Conservation (phyloP, 164 flowering plant genomes). For the Nelumbo lutea region DNA sequence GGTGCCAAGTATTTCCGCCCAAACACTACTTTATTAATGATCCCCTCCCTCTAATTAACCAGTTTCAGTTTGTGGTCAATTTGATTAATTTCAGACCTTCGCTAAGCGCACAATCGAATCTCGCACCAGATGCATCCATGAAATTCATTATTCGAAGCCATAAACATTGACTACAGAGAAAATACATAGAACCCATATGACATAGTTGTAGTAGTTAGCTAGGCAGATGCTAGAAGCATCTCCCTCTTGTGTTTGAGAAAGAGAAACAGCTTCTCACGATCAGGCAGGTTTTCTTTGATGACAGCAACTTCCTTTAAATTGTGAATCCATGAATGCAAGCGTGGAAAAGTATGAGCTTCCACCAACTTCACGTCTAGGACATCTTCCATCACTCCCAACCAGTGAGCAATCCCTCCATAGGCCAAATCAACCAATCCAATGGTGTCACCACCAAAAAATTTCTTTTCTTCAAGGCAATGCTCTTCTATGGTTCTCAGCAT, state of each 20-base stretch:
- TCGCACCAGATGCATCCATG: no score
- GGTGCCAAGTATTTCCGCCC: no score
- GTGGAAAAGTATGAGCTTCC: constrained; percentile 24
- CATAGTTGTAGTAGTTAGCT: neutral
- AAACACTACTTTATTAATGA: no score
- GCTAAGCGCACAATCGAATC: no score
- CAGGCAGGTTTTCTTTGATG: constrained; percentile 31
- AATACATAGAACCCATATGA: no score
- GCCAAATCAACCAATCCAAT: constrained; percentile 35
- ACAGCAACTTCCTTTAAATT: constrained; percentile 24
- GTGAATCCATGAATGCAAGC: constrained; percentile 24
- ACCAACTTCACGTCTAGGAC: constrained; percentile 18
- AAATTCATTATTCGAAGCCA: no score
- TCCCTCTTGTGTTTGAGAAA: constrained; percentile 5
- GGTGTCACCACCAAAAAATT: constrained; percentile 29
- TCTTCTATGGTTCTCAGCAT: constrained; percentile 29
- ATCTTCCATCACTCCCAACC: constrained; percentile 28
- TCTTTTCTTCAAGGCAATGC: constrained; percentile 24
- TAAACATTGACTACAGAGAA: no score
- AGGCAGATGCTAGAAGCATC: neutral
- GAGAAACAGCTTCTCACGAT: constrained; percentile 14
- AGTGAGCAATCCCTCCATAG: constrained; percentile 26
- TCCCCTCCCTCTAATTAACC: no score
- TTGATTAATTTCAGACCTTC: no score
- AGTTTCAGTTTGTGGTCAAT: no score